Base-by-base conservation (phyloP, 2,329 filamentous ascomycete genomes). In the Fulvia fulva region DNA sequence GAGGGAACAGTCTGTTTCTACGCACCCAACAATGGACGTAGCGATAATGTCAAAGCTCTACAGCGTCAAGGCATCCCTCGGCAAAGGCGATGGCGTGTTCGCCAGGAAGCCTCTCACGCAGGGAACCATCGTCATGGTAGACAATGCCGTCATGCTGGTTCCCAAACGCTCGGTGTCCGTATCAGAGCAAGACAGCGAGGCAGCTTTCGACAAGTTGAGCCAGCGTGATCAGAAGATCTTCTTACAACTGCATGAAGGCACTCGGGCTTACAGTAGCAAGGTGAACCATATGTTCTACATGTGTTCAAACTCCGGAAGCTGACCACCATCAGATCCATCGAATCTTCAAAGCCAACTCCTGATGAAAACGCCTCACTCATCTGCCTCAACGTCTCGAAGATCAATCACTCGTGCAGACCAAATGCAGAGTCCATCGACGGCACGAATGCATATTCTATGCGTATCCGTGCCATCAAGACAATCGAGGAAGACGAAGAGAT, bases 331-430 rank as follows among this genome's bases (percentile, higher is more conserved):
- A 34, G 30, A 14, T 34, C 8, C 30, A 34, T 14, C 30, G 30
- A 9, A 34, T 34, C 30, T 34, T 8, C 30, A 34, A 34, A 34
- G 30, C 30, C 30, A 34, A 34, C 9, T 34, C 3, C 6, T 9
- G 30, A 34, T 34, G 30, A 14, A 34, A 9, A 34, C 9, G 30
- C 30, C 16, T 34, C 8, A 14, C 16, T 34, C 30, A 9, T 34
- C 30, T 34, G 30, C 30, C 30, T 34, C 30, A 14, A 34, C 16
- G 30, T 34, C 3, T 34, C 8, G 3, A 34, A 34, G 30, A 34
- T 34, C 43, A 87, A 87, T 60, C 85, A 88, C 67, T 85, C 82
- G 44, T 87, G 85, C 66, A 75, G 80, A 22, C 82, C 83, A 3
- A 87, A 87, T 62, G 78, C 81, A 2, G 77, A 81, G 85, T 58